Evolutionary conservation across 2,329 filamentous ascomycete species (phyloP).

Genomic region (Fusarium hainanense): DNA sequence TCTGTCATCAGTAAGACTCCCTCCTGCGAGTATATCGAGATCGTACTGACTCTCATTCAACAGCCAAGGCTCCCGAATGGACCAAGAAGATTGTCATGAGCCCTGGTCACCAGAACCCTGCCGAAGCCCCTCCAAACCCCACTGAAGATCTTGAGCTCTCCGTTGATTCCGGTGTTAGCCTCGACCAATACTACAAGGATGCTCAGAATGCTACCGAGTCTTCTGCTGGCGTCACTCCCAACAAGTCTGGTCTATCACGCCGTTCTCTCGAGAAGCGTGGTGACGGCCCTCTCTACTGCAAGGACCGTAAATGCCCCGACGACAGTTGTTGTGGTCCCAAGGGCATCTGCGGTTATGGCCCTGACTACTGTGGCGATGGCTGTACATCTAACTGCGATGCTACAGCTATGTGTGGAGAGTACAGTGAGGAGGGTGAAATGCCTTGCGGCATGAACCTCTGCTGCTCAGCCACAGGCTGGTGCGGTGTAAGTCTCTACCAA

Average conservation of each 20-base stretch:
- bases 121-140: background rate
- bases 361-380: slow-evolving; percentile 3
- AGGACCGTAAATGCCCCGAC: background rate
- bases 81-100: background rate
- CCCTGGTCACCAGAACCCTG: slow-evolving; percentile 16
- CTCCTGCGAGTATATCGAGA: no score
- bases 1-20: slow-evolving; percentile 9
- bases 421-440: slow-evolving; percentile 12
- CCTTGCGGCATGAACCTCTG: slow-evolving; percentile 21
- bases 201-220: slow-evolving; percentile 1
- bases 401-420: slow-evolving; percentile 11
- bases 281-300: slow-evolving; percentile 12
- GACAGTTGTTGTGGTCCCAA: slow-evolving; percentile 8
- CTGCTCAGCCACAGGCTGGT: slow-evolving; percentile 5
- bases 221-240: background rate
- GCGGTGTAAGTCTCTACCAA: background rate
- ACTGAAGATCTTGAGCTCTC: slow-evolving; percentile 9
- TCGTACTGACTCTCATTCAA: background rate
- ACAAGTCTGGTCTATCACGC: background rate
- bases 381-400: slow-evolving; percentile 34
- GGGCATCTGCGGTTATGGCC: background rate
- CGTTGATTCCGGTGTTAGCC: background rate
- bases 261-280: slow-evolving; percentile 12
- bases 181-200: slow-evolving; percentile 11
- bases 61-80: slow-evolving; percentile 14